These are phyloP conservation scores for Penicillium bialowiezense DNA, from an alignment of 495 filamentous ascomycete species.

Conservation along the genomic window DNA sequence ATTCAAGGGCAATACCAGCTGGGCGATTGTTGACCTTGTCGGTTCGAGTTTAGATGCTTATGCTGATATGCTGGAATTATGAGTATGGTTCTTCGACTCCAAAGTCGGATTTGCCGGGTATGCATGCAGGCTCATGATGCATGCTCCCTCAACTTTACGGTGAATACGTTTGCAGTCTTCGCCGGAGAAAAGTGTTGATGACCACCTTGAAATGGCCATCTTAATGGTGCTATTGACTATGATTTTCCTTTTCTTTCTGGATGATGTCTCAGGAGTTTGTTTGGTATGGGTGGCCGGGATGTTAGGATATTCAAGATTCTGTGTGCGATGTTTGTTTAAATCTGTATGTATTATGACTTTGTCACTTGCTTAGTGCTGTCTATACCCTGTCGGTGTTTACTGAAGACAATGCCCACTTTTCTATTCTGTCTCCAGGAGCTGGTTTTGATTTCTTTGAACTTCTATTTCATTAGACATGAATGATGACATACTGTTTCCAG, in stretches of 20 bases:
- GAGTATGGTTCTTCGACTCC: not conserved
- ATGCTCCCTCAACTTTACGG: not conserved
- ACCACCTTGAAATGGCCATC: conserved; percentile 1
- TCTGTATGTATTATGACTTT: conserved; percentile 11
- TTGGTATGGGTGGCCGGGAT: conserved; percentile 4
- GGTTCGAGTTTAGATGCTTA: conserved; percentile 46
- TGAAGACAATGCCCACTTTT: conserved; percentile 1
- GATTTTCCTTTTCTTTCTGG: not conserved
- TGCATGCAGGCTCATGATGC: not conserved
- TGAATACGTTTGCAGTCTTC: not conserved
- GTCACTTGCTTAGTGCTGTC: conserved; percentile 5
- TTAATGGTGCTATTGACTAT: conserved; percentile 8
- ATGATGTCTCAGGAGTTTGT: conserved; percentile 3
- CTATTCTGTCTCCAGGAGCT: not conserved
- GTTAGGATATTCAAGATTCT: not conserved
- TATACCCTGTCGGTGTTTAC: conserved; percentile 6
- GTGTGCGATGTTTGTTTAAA: not conserved
- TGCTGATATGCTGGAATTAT: conserved; percentile 39
- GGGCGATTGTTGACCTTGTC: conserved; percentile 52
- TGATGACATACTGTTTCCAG: too few relatives aligned
- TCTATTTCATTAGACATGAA: too few relatives aligned
- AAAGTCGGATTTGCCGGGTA: not conserved
- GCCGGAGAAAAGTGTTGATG: conserved; percentile 1
- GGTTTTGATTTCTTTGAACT: too few relatives aligned
- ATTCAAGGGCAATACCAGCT: conserved; percentile 54